Conservation (phyloP, 805 yeast genomes). For the Yamadazyma tumulicola region DNA sequence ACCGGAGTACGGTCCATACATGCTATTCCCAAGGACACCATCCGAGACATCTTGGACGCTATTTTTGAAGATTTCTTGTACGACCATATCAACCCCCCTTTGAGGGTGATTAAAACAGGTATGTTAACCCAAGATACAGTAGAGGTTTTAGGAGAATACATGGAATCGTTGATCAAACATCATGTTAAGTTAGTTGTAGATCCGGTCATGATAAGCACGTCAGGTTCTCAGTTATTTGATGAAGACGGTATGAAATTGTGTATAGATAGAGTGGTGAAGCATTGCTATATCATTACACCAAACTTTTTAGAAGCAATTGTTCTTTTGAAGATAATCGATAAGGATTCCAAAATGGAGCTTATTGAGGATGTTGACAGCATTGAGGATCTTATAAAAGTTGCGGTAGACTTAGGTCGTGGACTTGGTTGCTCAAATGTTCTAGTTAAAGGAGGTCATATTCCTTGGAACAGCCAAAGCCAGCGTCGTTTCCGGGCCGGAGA, state of each 20-base stretch:
- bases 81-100: slow-evolving; percentile 31
- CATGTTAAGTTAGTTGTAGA: slow-evolving; percentile 55
- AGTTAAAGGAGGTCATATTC: slow-evolving; percentile 79
- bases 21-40: slow-evolving; percentile 40
- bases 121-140: slow-evolving; percentile 62
- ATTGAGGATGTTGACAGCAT: slow-evolving; percentile 12
- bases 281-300: slow-evolving; percentile 69
- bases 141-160: slow-evolving; percentile 36
- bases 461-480: slow-evolving; percentile 29
- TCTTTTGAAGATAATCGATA: slow-evolving; percentile 29
- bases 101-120: slow-evolving; percentile 73
- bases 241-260: slow-evolving; percentile 42
- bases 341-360: slow-evolving; percentile 7
- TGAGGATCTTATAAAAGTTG: slow-evolving; percentile 29
- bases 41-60: slow-evolving; percentile 48
- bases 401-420: slow-evolving; percentile 17
- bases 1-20: slow-evolving; percentile 40
- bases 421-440: slow-evolving; percentile 51
- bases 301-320: slow-evolving; percentile 63
- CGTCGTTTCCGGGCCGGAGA: slow-evolving; percentile 12
- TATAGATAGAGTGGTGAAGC: slow-evolving; percentile 43
- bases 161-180: slow-evolving; percentile 25
- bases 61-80: slow-evolving; percentile 55
- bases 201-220: slow-evolving; percentile 81
- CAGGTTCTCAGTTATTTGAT: slow-evolving; percentile 61